Evolutionary conservation across 2,329 filamentous ascomycete genomes (phyloP), one percentile per base, ranked within the genome.

Genomic region (Polychaeton citri): DNA sequence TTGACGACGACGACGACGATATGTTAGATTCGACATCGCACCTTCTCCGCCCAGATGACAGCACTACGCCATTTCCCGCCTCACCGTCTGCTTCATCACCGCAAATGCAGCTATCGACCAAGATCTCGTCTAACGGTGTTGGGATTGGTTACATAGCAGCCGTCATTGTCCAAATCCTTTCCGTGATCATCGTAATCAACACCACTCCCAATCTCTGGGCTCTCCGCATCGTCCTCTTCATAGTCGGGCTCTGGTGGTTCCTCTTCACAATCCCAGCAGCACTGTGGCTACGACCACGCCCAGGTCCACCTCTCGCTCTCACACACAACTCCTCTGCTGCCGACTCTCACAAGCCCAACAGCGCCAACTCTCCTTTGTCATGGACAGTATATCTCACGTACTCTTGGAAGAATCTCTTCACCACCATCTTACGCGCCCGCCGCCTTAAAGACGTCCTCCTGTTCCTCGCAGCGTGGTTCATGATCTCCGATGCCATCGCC

Each of bases 191-290:
- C 28, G 71, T 96, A 2, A 66, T 83, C 32, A 61, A 62, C 6
- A 74, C 83, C 54, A 72, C 76, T 30, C 87, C 84, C 41, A 81
- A 82, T 3, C 82, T 81, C 0, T 87, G 87, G 65, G 83, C 85
- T 0, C 76, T 95, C 32, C 78, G 87, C 3, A 68, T 96, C 3
- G 88, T 90, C 0, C 70, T 98, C 7, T 86, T 92, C 57, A 62
- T 87, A 38, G 78, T 96, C 36, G 90, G 90, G 21, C 58, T 76
- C 19, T 98, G 90, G 90, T 98, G 90, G 90, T 76, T 87, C 31
- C 40, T 81, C 21, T 96, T 98, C 56, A 92, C 84, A 3, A 76
- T 96, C 37, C 90, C 90, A 0, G 78, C 85, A 1, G 84, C 83
- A 2, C 60, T 92, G 48, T 95, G 86, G 81, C 68, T 98, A 19